Conservation (phyloP, 345 rosid species). For the Citrus inodora region DNA sequence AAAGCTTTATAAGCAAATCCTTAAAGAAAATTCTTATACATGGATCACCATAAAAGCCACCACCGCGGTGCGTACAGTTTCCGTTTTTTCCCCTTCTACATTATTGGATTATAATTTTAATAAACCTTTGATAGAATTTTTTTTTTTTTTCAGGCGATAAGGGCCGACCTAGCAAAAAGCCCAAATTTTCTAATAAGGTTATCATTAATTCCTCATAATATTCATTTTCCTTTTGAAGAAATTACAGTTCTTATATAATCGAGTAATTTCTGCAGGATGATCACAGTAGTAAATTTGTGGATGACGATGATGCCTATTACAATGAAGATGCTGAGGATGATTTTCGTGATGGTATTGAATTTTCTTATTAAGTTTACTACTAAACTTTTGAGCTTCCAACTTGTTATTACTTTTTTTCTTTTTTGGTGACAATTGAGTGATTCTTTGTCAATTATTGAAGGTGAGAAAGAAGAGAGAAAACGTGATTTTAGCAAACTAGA, state of each 20-base stretch:
- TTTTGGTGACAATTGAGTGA: neutral
- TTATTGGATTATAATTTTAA: neutral
- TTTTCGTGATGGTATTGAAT: slow-evolving; percentile 55
- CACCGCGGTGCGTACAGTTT: neutral
- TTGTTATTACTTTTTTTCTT: too few species aligned
- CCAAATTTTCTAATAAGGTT: slow-evolving; percentile 58
- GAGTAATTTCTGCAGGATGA: slow-evolving; percentile 50
- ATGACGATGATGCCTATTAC: slow-evolving; percentile 45
- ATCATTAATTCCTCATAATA: neutral
- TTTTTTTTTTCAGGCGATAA: slow-evolving; percentile 53
- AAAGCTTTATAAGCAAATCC: neutral
- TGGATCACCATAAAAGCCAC: neutral
- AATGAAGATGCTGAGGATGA: slow-evolving; percentile 65
- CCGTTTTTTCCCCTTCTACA: neutral
- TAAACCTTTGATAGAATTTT: neutral
- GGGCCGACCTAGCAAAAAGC: slow-evolving; percentile 64
- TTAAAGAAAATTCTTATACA: neutral
- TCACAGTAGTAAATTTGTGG: slow-evolving; percentile 37
- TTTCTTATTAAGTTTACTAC: neutral
- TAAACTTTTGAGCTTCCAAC: neutral
- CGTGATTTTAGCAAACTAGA: slow-evolving; percentile 76
- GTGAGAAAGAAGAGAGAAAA: slow-evolving; percentile 57
- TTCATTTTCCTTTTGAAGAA: neutral
- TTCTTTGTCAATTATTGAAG: slow-evolving; percentile 21
- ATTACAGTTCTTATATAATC: neutral